Evolutionary conservation across 352 stramenopile genomes (phyloP), one percentile per base, ranked within the genome.

Genomic region (Pythium plurisporium): DNA sequence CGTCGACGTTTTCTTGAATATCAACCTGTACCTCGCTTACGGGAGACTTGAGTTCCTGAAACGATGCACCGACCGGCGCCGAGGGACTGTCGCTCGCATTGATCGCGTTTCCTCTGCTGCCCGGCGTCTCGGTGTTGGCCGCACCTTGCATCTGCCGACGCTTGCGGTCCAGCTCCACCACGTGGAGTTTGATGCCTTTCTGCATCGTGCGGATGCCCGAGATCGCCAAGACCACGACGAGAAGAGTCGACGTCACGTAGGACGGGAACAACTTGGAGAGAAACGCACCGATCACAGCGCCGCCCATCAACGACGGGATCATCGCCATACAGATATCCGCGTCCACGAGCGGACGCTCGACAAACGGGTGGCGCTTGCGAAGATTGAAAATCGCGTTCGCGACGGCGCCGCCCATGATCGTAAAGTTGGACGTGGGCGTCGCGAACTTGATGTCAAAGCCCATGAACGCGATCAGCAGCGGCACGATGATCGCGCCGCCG

Each of bases 341-440:
- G 36, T 88, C 73, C 20, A 88, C 74, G 19, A 88, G 62, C n/a
- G 75, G 76, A 1, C 75, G 73, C 36, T 86, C 64, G 4, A 66
- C 74, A n/a, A 53, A 70, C 43, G 78, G 73, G 41, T 88, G 75
- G 30, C 75, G 74, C 61, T 86, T 85, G 51, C 65, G 75, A 51
- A 85, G 31, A 51, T 88, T 86, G 59, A 85, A 84, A 42, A 70
- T 73, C 7, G 78, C 73, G 45, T 86, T 88, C 23, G 78, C 78
- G 29, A 85, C 66, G 15, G 75, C 75, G 22, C 75, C 78, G 46
- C 75, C 78, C 26, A 88, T 74, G 65, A 86, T 84, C 65, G 78
- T 72, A 29, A 86, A 65, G 62, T 85, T 86, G 30, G 72, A 77
- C 31, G 73, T 73, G 11, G 78, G 75, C 34, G 75, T 88, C 20